Evolutionary conservation across 106 monocot species (phyloP), one percentile per base, ranked within the genome.

Genomic region (Phalaenopsis aphrodite): DNA sequence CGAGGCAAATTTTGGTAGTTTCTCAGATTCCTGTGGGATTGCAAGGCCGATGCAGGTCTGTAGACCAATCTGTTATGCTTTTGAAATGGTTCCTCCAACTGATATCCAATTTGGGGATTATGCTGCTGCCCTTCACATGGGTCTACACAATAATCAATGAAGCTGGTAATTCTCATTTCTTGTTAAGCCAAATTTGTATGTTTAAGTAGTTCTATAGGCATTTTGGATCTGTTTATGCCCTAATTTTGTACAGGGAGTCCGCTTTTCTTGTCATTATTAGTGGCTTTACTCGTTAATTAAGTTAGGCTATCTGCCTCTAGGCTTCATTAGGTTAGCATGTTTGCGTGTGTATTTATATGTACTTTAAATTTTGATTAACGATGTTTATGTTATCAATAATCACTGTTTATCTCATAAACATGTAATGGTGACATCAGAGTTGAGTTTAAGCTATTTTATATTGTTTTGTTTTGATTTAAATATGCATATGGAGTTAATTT

Each of bases 51-150:
- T 85, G 88, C 91, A 91, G 79, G 81, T 84, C 1, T 85, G 82
- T 64, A 75, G 76, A n/a, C 81, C 91, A 15, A 49, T 90, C 48
- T 85, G 85, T 1, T 94, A 94, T 75, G 83, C 91, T 77, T 94
- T 94, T 49, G 72, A 81, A 10, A 84, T 91, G 88, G 83, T 83
- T 78, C 88, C 81, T 3, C 87, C 94, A 3, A 73, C 78, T 3
- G 75, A 71, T 42, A 47, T 64, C 43, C 79, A 81, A 24, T 82
- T 82, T 64, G 86, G 84, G 16, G 75, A 81, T 57, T 87, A 87
- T 72, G n/a, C 79, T 15, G 48, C 75, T 56, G 75, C 5, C 2
- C 84, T 87, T 19, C 84, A 38, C 52, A 78, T 46, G 77, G 79
- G 76, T 69, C 77, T 90, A 55, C 42, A 65, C 80, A 75, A 36